Evolutionary conservation across 495 filamentous ascomycete species (phyloP), one percentile per base, ranked within the genome.

Genomic region (Podospora comata): DNA sequence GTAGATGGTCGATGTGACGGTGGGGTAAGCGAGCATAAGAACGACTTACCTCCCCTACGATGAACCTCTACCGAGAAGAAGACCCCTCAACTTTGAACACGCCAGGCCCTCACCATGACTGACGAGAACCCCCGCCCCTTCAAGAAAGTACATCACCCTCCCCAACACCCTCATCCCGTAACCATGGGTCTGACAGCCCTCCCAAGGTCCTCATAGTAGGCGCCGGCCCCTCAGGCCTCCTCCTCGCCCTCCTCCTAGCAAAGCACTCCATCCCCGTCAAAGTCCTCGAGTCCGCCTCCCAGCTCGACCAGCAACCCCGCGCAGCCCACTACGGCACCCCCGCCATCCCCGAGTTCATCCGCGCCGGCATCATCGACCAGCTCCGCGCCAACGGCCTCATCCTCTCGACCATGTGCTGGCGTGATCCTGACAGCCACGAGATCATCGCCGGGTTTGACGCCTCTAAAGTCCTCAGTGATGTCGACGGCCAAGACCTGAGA

Each of bases 201-300:
- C 11, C 6, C 39, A 15, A 23, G 77, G 69, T 81, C 56, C 18
- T 79, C 26, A 75, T 88, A n/a, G 83, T 87, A 1, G 85, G 86
- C 39, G 86, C 86, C 23, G 86, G 85, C 5, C 86, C 87, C 4
- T 85, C 86, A 1, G 85, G 86, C 59, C 82, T 89, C 9, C 81
- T 88, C 18, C 84, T 89, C 15, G 79, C 79, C 1, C 75, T 89
- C 16, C 78, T 89, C n/a, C 82, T 89, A 16, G 74, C 85, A 32
- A 84, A 85, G 75, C 75, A 82, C 67, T 83, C 84, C 18, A 85
- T 88, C 66, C 68, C 80, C 32, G 82, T 88, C 53, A 80, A 81
- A 27, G 74, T 89, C 26, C 74, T 88, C 48, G 86, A 90, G 64
- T 79, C 80, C 1, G 79, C 81, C 39, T 71, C 79, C 19, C 73